These are phyloP conservation scores for Lactifluus subvellereus DNA, from an alignment of 768 basidiomycete genomes.

Conservation along the genomic window DNA sequence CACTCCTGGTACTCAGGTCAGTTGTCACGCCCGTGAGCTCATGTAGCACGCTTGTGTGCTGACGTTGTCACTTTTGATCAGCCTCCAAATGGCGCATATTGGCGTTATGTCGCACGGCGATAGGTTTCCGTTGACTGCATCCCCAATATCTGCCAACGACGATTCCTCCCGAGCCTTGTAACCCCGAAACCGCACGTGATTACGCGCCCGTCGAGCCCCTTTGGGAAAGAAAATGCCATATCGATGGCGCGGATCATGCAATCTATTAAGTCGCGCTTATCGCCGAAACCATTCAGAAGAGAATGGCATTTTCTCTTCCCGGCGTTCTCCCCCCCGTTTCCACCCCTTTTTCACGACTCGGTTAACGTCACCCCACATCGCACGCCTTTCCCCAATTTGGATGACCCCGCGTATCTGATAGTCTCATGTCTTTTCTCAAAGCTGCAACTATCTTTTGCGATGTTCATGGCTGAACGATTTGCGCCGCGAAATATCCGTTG, in stretches of 20 bases:
- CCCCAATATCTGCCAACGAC: constrained; percentile 5
- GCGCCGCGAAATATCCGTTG: not conserved
- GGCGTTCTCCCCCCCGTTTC: not conserved
- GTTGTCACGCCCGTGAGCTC: not conserved
- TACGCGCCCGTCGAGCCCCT: constrained; percentile 1
- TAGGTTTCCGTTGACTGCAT: constrained; percentile 24
- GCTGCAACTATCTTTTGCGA: not conserved
- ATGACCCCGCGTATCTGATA: not conserved
- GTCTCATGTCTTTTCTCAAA: not conserved
- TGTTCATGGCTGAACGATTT: not conserved
- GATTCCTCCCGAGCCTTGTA: constrained; percentile 8
- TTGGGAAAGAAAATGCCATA: constrained; percentile 12
- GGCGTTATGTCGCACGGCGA: constrained; percentile 46
- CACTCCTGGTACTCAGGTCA: constrained; percentile 42
- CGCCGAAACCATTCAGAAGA: not conserved
- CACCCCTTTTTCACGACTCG: not conserved
- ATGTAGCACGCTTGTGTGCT: not conserved
- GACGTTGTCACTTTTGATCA: constrained; percentile 24
- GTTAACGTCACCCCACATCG: not conserved
- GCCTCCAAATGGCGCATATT: constrained; percentile 41
- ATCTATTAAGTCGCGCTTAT: constrained; percentile 14
- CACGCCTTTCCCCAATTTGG: not conserved
- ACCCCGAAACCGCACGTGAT: constrained; percentile 19
- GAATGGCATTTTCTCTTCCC: not conserved
- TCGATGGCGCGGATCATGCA: constrained; percentile 22